Percentiles rank a stretch among this genome's conserved stretches.
Evolutionary conservation across 495 filamentous ascomycete genomes (phyloP).

Genomic region (Aspergillus campestris): DNA sequence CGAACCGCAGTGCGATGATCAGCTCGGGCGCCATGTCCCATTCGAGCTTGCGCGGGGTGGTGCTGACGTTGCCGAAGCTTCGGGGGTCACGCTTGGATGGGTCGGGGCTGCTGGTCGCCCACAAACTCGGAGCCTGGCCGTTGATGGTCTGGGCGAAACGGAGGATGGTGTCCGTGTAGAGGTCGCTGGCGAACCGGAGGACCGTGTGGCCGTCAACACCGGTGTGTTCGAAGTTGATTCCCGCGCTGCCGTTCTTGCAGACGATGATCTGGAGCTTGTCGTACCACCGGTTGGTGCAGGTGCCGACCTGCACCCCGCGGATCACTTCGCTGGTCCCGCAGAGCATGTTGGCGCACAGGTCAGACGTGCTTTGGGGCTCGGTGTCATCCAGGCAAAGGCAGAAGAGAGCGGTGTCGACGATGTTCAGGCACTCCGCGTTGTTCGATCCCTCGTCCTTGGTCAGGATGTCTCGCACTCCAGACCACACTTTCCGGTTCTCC

Average conservation of each 20-base stretch:
- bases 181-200: conserved; percentile 86
- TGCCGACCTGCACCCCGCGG: conserved; percentile 89
- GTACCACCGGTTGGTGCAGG: conserved; percentile 98
- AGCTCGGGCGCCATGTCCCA: conserved; percentile 97
- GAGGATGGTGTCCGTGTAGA: conserved; percentile 97
- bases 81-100: conserved; percentile 88
- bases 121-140: conserved; percentile 82
- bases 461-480: conserved; percentile 79
- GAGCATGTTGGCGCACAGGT: conserved; percentile 95
- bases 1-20: conserved; percentile 84
- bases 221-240: conserved; percentile 98
- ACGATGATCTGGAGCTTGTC: conserved; percentile 99
- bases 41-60: conserved; percentile 90
- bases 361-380: conserved; percentile 67
- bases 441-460: conserved; percentile 81
- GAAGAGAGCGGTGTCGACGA: conserved; percentile 92
- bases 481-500: conserved; percentile 95
- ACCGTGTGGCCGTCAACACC: conserved; percentile 98
- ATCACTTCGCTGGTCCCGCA: conserved; percentile 90
- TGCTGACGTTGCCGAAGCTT: conserved; percentile 90
- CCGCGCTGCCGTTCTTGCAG: conserved; percentile 95
- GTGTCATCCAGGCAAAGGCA: conserved; percentile 88
- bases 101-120: conserved; percentile 86
- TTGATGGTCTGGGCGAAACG: conserved; percentile 96
- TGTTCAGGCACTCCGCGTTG: conserved; percentile 87